Percentiles rank a stretch among this genome's conserved stretches.
Evolutionary conservation across 129 eudicot species (phyloP).

Genomic region (Helianthus tuberosus): DNA sequence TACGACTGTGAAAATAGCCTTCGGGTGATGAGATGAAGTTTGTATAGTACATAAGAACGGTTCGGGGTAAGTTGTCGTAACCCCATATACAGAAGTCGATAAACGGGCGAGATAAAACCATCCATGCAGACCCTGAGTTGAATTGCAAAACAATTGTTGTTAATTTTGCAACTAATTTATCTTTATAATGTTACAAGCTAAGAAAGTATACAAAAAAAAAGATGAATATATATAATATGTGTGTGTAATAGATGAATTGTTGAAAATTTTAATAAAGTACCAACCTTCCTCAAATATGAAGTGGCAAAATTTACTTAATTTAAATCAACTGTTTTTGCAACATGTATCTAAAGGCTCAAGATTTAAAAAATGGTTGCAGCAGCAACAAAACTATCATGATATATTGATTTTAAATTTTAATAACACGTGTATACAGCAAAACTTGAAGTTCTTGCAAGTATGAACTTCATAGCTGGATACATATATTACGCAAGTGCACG

Average conservation of each 20-base stretch:
- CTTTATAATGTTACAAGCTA: too few relatives aligned
- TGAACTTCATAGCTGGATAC: background rate
- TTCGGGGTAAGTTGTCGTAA: constrained; percentile 79
- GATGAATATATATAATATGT: too few relatives aligned
- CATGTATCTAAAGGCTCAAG: background rate
- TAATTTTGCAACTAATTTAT: too few relatives aligned
- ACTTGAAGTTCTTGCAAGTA: background rate
- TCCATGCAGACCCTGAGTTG: constrained; percentile 77
- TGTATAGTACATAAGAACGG: constrained; percentile 68
- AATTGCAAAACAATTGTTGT: background rate
- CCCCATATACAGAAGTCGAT: constrained; percentile 71
- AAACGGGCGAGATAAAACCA: constrained; percentile 67
- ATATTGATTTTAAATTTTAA: background rate
- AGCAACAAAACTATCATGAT: constrained; percentile 8
- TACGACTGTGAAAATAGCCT: constrained; percentile 75
- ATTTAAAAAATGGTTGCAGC: background rate
- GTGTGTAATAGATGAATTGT: too few relatives aligned
- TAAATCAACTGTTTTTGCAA: background rate
- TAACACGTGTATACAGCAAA: background rate
- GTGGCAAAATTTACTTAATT: too few relatives aligned
- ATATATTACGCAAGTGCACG: background rate
- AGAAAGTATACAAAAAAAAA: too few relatives aligned
- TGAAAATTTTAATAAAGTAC: too few relatives aligned
- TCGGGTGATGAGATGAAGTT: constrained; percentile 80
- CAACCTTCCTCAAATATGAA: too few relatives aligned